Evolutionary conservation across 805 yeast genomes (phyloP).

Genomic region (Candida wancherniae): DNA sequence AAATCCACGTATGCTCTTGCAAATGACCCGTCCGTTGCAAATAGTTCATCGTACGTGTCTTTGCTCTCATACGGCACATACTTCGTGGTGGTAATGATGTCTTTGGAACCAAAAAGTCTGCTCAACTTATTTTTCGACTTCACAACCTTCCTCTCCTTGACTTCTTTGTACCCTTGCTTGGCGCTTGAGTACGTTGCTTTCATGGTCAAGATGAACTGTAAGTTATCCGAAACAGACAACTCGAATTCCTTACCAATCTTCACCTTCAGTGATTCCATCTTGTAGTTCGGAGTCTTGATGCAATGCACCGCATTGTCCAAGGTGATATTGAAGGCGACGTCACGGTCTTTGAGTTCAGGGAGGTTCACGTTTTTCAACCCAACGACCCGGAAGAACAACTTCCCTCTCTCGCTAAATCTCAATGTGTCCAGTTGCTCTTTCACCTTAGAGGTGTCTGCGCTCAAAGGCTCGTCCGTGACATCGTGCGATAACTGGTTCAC

Average conservation of each 20-base stretch:
- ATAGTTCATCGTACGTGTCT: conserved; percentile 58
- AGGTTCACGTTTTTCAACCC: conserved; percentile 44
- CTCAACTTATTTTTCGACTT: conserved; percentile 43
- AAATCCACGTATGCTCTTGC: conserved; percentile 71
- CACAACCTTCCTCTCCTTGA: conserved; percentile 51
- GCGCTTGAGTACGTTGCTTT: conserved; percentile 57
- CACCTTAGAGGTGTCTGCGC: neutral
- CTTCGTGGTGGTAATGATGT: conserved; percentile 44
- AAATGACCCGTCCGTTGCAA: conserved; percentile 87
- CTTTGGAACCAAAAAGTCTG: conserved; percentile 45
- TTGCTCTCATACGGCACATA: conserved; percentile 47
- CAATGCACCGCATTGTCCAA: conserved; percentile 82
- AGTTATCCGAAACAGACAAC: conserved; percentile 48
- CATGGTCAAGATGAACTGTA: conserved; percentile 68
- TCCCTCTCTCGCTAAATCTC: conserved; percentile 41
- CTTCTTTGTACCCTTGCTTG: conserved; percentile 51
- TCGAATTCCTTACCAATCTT: conserved; percentile 74
- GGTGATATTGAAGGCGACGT: conserved; percentile 48
- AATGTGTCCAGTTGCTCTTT: neutral
- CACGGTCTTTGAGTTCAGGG: conserved; percentile 41
- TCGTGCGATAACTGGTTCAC: neutral
- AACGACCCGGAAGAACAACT: conserved; percentile 48
- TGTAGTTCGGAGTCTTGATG: conserved; percentile 57
- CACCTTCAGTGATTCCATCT: conserved; percentile 27
- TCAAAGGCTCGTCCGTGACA: neutral